phyloP scores from a whole-genome alignment of 129 eudicot genomes.

The Kitagawia praeruptora region DNA sequence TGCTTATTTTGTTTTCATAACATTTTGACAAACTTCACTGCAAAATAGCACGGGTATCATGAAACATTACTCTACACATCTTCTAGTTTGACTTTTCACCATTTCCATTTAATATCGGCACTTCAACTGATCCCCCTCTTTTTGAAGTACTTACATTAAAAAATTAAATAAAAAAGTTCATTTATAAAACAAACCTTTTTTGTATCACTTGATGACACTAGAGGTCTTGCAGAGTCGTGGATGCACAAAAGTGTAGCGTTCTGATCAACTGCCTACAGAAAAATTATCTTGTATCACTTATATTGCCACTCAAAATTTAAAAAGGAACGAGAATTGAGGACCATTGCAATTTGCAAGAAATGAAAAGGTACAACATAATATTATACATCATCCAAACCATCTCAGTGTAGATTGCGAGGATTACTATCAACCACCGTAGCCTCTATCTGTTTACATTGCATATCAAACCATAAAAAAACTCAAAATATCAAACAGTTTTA shows the following conservation, averaged over 20 bases:
- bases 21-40: neutral
- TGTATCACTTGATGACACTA: constrained; percentile 58
- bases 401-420: neutral
- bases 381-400: neutral
- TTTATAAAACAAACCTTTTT: constrained; percentile 48
- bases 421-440: neutral
- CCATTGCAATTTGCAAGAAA: neutral
- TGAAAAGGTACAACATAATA: neutral
- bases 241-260: constrained; percentile 76
- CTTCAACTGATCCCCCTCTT: neutral
- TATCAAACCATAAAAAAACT: neutral
- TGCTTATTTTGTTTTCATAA: neutral
- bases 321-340: neutral
- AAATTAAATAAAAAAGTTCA: neutral
- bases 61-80: neutral
- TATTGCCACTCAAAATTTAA: neutral
- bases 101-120: neutral
- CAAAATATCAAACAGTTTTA: neutral
- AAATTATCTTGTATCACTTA: constrained; percentile 11
- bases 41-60: neutral
- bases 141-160: constrained; percentile 7
- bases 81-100: neutral
- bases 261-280: constrained; percentile 53
- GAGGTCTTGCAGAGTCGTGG: constrained; percentile 99
- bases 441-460: neutral